Base-by-base conservation (phyloP, 805 yeast species). In the Dipodascus albidus region DNA sequence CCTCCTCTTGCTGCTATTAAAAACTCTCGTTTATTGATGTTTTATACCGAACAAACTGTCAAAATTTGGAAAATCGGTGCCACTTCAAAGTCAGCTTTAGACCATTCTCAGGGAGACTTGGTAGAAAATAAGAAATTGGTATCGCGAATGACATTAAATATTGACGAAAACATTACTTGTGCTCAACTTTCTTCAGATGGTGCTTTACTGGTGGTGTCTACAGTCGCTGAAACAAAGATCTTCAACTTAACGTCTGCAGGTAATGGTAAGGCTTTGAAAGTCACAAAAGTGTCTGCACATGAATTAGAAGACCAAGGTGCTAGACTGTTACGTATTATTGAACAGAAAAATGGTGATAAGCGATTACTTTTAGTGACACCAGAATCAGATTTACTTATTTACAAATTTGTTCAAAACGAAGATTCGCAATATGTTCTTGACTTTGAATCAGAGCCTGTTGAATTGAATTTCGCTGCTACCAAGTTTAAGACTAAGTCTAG, bases 41-140 rank as follows among this genome's bases (percentile, higher is more conserved):
- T 84, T 76, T 91, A 95, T 93, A 84, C 82, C 61, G 95, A 85
- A 59, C 89, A 85, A 64, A 73, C 77, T 2, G 78, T 91, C 47
- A 88, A 88, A 64, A 74, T 93, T 9, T 93, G 98, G 98, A 72
- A 69, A 57, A 62, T 87, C 19, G 70, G 69, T 21, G 65, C 68
- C 50, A 23, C 59, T 55, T 21, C 54, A 2, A 57, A 54, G 27
- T 52, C 56, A 2, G 59, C 54, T 2, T 47, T 22, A n/a, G 60
- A 55, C 15, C 57, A 50, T 2, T 52, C 54, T 2, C 33, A 27
- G 11, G 57, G 53, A 15, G 63, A 62, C 15, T 65, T 60, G 19
- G 66, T 55, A 22, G 68, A 67, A 49, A 71, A 76, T 17, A 80
- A 77, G 62, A 78, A 77, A 54, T 67, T 89, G 55, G 81, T 85